These are phyloP conservation scores for Neofusicoccum cordaticola DNA, from an alignment of 2,329 filamentous ascomycete species.

Conservation along the genomic window DNA sequence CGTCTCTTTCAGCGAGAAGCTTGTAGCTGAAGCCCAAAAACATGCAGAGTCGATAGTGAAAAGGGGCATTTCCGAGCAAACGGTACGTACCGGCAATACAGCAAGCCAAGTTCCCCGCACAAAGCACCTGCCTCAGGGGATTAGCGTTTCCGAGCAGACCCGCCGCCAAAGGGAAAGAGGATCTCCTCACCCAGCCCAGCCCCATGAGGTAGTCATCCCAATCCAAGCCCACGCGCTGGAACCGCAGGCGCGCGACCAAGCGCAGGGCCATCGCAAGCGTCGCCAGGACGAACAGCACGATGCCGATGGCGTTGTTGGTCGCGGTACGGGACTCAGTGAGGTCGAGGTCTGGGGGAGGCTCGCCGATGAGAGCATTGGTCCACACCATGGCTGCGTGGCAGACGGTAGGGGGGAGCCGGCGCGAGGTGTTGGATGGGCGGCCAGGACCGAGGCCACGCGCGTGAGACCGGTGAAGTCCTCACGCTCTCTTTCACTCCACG, in stretches of 20 bases:
- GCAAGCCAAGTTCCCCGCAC: constrained; percentile 26
- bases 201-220: constrained; percentile 28
- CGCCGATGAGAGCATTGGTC: constrained; percentile 17
- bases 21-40: too few relatives aligned
- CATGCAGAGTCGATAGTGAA: too few relatives aligned
- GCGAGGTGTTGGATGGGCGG: neutral
- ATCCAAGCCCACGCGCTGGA: constrained; percentile 23
- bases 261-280: constrained; percentile 24
- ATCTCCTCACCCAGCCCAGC: constrained; percentile 19
- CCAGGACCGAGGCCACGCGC: neutral
- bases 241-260: constrained; percentile 22
- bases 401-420: neutral
- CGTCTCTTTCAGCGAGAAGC: too few relatives aligned
- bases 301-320: constrained; percentile 25
- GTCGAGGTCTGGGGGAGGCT: constrained; percentile 23
- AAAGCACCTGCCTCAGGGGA: neutral
- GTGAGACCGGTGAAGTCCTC: neutral
- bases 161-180: neutral
- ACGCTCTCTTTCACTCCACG: too few relatives aligned
- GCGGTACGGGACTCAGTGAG: constrained; percentile 24
- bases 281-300: constrained; percentile 24
- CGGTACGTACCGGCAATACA: constrained; percentile 24
- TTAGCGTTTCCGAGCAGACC: neutral
- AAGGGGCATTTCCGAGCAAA: too few relatives aligned
- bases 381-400: neutral